Evolutionary conservation across 2,329 filamentous ascomycete genomes (phyloP), one percentile per base, ranked within the genome.

Genomic region (Pseudofabraea citricarpa): DNA sequence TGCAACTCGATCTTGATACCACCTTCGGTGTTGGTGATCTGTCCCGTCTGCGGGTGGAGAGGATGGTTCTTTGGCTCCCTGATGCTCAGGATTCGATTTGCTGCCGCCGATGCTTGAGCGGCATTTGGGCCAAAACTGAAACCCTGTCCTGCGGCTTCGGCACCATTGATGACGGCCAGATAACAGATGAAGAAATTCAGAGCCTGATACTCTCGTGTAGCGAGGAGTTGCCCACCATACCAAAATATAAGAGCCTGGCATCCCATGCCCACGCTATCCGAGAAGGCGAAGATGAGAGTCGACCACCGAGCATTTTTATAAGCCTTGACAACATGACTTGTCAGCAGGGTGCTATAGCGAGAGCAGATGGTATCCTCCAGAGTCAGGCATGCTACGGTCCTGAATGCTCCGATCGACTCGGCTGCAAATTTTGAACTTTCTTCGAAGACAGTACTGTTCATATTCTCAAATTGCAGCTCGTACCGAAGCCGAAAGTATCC

Each of bases 181-280:
- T 72, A 76, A 3, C 73, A 66, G 1, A 74, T 67, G 53, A 75
- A 78, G 56, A 78, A 79, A 18, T 71, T 60, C 5, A 58, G 47
- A 2, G 59, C 57, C 18, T 60, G 52, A 37, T 67, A 68, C 47
- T 73, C 68, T 5, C 51, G 54, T 2, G 52, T 58, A 4, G 57
- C 58, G 2, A 72, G 55, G 6, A 73, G 62, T 35, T 62, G 60
- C 2, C 63, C 66, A 18, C 68, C 70, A 49, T 71, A 72, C 69
- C 69, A 83, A 61, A 82, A 82, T 10, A 74, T 77, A 12, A 83
- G 71, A 1, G 79, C 78, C 45, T 77, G 72, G 47, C 74, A 8
- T 8, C 24, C 8, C 8, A 27, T 8, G 8, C 13, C 24, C 24
- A 27, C 8, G 24, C 24, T 27, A 8, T 27, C 24, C 13, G 13